Conservation (phyloP, 805 yeast species). For the Priceomyces haplophilus region DNA sequence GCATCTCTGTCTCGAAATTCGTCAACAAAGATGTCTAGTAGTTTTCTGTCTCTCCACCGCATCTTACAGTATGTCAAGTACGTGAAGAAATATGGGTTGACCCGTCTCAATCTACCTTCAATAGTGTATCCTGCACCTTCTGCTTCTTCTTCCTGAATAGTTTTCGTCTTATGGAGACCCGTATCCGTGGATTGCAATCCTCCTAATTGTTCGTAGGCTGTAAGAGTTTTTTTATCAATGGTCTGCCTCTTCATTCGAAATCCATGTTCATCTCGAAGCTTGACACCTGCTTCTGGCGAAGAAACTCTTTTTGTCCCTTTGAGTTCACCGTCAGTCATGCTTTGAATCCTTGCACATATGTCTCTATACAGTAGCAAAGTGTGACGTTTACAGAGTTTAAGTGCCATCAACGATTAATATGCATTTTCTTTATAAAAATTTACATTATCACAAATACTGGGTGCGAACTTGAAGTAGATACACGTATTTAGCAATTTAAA, state of each 20-base stretch:
- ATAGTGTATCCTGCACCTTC: slow-evolving; percentile 56
- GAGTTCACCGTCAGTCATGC: slow-evolving; percentile 6
- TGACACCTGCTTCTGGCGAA: slow-evolving; percentile 9
- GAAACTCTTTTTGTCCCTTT: slow-evolving; percentile 10
- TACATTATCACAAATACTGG: background rate
- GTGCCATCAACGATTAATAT: background rate
- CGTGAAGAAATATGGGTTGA: slow-evolving; percentile 83
- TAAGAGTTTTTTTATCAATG: slow-evolving; percentile 40
- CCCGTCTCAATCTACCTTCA: slow-evolving; percentile 63
- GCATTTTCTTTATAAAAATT: background rate
- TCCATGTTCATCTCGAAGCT: slow-evolving; percentile 43
- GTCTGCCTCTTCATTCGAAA: slow-evolving; percentile 45
- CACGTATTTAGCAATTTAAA: background rate
- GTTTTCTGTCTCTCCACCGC: slow-evolving; percentile 84
- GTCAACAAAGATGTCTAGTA: slow-evolving; percentile 73
- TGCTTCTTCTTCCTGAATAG: slow-evolving; percentile 53
- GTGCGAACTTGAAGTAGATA: background rate
- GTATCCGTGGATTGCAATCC: slow-evolving; percentile 25
- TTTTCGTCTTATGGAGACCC: slow-evolving; percentile 24
- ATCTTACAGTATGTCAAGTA: slow-evolving; percentile 87
- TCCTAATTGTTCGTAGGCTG: slow-evolving; percentile 41
- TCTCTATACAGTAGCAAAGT: background rate
- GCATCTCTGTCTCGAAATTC: slow-evolving; percentile 83
- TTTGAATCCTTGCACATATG: background rate
- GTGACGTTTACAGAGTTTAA: background rate